Evolutionary conservation across 1,284 basidiomycete genomes (phyloP), one percentile per base, ranked within the genome.

Genomic region (Ceratobasidium theobromae): DNA sequence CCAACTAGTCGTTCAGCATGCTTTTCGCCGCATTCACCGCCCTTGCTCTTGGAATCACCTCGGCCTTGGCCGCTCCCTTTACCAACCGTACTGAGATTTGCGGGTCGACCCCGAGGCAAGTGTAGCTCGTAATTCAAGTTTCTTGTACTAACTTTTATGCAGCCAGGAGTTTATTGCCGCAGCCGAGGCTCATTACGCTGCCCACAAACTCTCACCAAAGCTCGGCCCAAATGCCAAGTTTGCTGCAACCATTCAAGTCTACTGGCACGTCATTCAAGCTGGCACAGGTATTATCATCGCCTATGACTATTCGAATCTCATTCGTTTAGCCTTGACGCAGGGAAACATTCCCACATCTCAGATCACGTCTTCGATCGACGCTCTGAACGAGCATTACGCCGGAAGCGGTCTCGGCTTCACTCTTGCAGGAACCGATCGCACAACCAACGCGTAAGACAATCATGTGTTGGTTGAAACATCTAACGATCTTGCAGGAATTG

Each of bases 301-400:
- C n/a, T n/a, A n/a, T n/a, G n/a, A n/a, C 41, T 48, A 51, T 28
- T 32, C 35, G 52, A 55, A n/a, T 35, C 51, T 30, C 28, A n/a
- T 16, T 4, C 14, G 40, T 4, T 43, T 38, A 43, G 78, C 79
- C 21, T 49, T 74, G 14, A 70, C 72, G 23, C 80, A 79, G 30
- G 82, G 81, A n/a, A 79, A 81, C 69, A 71, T 83, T 58, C 55
- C 69, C 3, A 11, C 23, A 3, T 43, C 43, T 8, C 66, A 68
- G 41, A 70, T 70, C 43, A 40, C 30, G 43, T 25, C 38, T 27
- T 72, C 74, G 67, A 74, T 74, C 45, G 16, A 35, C 14, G 70
- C 67, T 11, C 49, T 74, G 33, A 74, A 74, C 70, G 1, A 54
- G 1, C 70, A 72, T 54, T 75, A 73, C 70, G 14, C 53, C n/a